Conservation (phyloP, 306 rosid genomes). For the Corylus avellana region DNA sequence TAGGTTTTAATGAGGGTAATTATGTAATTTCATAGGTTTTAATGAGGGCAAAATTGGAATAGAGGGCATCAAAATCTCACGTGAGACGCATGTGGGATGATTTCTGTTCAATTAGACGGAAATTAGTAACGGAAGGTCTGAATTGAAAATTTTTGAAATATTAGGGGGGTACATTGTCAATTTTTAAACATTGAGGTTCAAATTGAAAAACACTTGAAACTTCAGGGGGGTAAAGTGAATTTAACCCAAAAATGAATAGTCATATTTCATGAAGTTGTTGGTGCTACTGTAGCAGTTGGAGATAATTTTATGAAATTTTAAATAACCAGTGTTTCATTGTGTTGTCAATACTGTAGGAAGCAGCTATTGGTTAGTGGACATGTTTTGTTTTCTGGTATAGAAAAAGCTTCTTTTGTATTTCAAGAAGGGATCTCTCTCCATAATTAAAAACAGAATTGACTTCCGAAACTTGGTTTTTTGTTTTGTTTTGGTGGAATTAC, state of each 20-base stretch:
- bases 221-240: too few relatives aligned
- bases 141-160: too few relatives aligned
- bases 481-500: background rate
- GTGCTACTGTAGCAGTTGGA: background rate
- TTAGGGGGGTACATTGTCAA: too few relatives aligned
- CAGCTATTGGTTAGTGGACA: background rate
- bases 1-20: too few relatives aligned
- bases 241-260: background rate
- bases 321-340: background rate
- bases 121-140: too few relatives aligned
- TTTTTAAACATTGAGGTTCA: too few relatives aligned
- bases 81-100: too few relatives aligned
- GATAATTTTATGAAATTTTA: conserved; percentile 4
- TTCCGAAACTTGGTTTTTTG: background rate
- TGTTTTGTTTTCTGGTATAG: background rate
- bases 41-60: too few relatives aligned
- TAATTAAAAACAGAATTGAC: background rate
- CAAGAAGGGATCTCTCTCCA: background rate
- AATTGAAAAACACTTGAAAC: too few relatives aligned
- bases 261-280: background rate
- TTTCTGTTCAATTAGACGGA: too few relatives aligned
- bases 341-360: conserved; percentile 1
- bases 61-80: too few relatives aligned
- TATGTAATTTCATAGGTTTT: too few relatives aligned
- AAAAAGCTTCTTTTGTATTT: background rate